Percentiles rank a stretch among this genome's conserved stretches.
Evolutionary conservation across 495 filamentous ascomycete species (phyloP).

Genomic region (Aspergillus nanangensis): DNA sequence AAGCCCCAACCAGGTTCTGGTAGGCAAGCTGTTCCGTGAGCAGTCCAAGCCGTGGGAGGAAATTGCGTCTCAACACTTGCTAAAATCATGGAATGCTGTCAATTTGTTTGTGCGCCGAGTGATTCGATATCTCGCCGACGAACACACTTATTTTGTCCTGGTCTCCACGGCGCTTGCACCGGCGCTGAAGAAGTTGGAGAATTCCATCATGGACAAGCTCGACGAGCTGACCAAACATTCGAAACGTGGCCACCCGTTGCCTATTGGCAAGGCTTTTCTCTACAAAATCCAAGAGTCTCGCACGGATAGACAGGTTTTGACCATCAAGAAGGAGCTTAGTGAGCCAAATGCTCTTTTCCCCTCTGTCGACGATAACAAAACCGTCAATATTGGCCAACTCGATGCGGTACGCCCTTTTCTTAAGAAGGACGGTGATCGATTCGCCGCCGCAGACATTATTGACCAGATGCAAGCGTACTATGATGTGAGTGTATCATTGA

Average conservation of each 20-base stretch:
- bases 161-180: conserved; percentile 19
- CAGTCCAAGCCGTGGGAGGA: conserved; percentile 36
- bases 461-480: conserved; percentile 35
- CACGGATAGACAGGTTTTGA: conserved; percentile 13
- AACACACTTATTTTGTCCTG: conserved; percentile 26
- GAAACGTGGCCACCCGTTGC: conserved; percentile 41
- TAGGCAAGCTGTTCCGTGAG: conserved; percentile 39
- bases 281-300: conserved; percentile 21
- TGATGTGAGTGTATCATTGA: conserved; percentile 18
- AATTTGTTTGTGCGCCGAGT: conserved; percentile 24
- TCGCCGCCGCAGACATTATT: conserved; percentile 19
- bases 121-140: conserved; percentile 19
- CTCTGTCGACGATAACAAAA: neutral
- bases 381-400: neutral
- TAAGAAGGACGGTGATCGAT: conserved; percentile 9
- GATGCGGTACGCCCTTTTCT: neutral
- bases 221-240: conserved; percentile 36
- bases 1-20: conserved; percentile 37
- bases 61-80: conserved; percentile 22
- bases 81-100: conserved; percentile 16
- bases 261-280: conserved; percentile 35
- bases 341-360: neutral
- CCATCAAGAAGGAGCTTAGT: conserved; percentile 2
- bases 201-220: conserved; percentile 32
- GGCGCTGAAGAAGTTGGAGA: conserved; percentile 25